Evolutionary conservation across 1,284 basidiomycete genomes (phyloP).

Genomic region (Tylopilus orsonianus): DNA sequence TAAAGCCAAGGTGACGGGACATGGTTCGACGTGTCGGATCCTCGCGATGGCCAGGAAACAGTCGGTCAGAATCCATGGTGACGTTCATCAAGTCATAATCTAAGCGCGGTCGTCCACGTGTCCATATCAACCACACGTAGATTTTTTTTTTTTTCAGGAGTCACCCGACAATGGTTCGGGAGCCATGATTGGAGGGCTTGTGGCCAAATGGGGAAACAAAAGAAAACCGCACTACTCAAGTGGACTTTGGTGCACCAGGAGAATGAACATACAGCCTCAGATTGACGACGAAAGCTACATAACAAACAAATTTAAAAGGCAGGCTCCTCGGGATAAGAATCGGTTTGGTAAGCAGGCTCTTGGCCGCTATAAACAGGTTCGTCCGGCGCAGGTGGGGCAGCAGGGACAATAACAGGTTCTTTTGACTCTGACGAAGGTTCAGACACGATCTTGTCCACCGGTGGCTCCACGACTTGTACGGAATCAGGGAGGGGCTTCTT

Average conservation of each 20-base stretch:
- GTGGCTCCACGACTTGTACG: conserved; percentile 88
- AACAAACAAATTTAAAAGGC: conserved; percentile 45
- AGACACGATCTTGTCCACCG: conserved; percentile 74
- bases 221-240: too few species aligned
- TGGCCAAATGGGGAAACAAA: too few species aligned
- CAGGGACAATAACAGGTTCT: conserved; percentile 59
- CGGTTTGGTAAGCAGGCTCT: conserved; percentile 41
- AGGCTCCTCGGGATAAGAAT: conserved; percentile 40
- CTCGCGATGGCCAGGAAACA: too few species aligned
- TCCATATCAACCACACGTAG: too few species aligned
- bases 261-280: conserved; percentile 17
- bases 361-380: conserved; percentile 45
- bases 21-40: not conserved
- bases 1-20: conserved; percentile 5
- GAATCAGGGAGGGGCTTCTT: conserved; percentile 95
- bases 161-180: too few species aligned
- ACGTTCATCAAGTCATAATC: too few species aligned
- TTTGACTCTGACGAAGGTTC: conserved; percentile 80
- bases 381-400: conserved; percentile 50
- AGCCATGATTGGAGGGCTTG: too few species aligned
- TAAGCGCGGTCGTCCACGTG: too few species aligned
- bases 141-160: too few species aligned
- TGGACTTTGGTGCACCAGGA: not conserved
- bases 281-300: conserved; percentile 17
- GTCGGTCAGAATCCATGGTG: too few species aligned